Evolutionary conservation across 768 basidiomycete species (phyloP).

Genomic region (Daedaleopsis nitida): DNA sequence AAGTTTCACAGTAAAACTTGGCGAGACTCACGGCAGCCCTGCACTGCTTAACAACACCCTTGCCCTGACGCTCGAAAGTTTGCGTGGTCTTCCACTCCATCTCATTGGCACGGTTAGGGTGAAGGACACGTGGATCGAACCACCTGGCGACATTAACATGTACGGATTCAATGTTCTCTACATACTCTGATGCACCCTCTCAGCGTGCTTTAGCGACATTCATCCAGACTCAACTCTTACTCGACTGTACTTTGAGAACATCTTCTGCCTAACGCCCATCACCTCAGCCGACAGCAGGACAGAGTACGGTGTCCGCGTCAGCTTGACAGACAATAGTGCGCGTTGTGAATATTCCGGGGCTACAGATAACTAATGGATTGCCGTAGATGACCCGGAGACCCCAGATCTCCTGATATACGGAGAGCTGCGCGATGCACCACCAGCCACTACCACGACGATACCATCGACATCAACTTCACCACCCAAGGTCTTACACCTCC

Average conservation of each 20-base stretch:
- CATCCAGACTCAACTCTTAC: slow-evolving; percentile 66
- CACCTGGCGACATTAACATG: slow-evolving; percentile 44
- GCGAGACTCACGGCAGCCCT: slow-evolving; percentile 10
- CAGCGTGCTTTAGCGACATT: slow-evolving; percentile 52
- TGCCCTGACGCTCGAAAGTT: slow-evolving; percentile 74
- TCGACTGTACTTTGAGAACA: slow-evolving; percentile 70
- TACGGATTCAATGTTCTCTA: slow-evolving; percentile 42
- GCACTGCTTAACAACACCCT: slow-evolving; percentile 65
- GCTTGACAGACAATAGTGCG: slow-evolving; percentile 69
- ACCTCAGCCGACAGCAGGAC: slow-evolving; percentile 38
- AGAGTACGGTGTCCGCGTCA: slow-evolving; percentile 62
- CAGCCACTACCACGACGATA: not conserved
- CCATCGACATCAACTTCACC: slow-evolving; percentile 28
- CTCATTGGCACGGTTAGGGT: slow-evolving; percentile 57
- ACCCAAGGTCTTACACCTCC: slow-evolving; percentile 41
- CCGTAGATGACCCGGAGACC: slow-evolving; percentile 65
- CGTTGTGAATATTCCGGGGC: not conserved
- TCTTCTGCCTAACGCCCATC: slow-evolving; percentile 55
- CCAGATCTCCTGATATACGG: slow-evolving; percentile 65
- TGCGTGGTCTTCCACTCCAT: slow-evolving; percentile 72
- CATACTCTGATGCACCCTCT: not conserved
- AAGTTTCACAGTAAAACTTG: slow-evolving; percentile 49
- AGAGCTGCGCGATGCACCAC: slow-evolving; percentile 30
- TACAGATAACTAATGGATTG: not conserved
- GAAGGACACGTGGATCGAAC: slow-evolving; percentile 61